Conservation (phyloP, 139 green algal genomes). For the Marvania coccoides region DNA sequence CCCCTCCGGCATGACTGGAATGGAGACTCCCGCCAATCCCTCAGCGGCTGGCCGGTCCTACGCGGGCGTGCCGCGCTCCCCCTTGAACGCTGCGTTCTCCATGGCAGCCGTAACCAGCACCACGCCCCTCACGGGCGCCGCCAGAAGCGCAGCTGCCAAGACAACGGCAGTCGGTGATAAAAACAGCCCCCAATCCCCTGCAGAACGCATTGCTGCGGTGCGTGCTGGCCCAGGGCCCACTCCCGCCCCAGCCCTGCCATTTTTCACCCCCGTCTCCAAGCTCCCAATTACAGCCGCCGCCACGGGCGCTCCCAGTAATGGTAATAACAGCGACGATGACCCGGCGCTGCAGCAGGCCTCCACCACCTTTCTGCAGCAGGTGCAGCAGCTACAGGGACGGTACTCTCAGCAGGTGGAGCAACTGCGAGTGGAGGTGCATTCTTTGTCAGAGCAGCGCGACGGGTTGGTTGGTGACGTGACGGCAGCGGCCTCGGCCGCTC, state of each 20-base stretch:
- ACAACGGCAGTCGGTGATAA: neutral
- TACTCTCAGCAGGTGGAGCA: conserved; percentile 32
- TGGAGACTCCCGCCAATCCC: neutral
- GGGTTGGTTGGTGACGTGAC: conserved; percentile 8
- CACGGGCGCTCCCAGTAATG: no score
- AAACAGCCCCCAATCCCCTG: neutral
- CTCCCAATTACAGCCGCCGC: no score
- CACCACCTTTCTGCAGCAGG: conserved; percentile 26
- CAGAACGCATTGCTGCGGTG: no score
- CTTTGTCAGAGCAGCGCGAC: conserved; percentile 13
- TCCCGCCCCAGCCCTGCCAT: no score
- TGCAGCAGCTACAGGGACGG: conserved; percentile 26
- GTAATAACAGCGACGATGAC: no score
- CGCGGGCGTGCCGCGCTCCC: neutral
- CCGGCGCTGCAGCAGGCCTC: conserved; percentile 29
- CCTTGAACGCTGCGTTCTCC: neutral
- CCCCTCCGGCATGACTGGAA: neutral
- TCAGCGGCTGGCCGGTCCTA: neutral
- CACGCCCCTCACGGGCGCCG: neutral
- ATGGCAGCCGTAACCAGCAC: neutral
- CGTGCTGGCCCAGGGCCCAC: no score
- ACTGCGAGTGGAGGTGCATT: conserved; percentile 12
- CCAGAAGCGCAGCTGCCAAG: neutral
- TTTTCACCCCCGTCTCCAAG: neutral
- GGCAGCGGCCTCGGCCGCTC: neutral